Conservation (phyloP, 2,329 filamentous ascomycete species). For the Colletotrichum lini region DNA sequence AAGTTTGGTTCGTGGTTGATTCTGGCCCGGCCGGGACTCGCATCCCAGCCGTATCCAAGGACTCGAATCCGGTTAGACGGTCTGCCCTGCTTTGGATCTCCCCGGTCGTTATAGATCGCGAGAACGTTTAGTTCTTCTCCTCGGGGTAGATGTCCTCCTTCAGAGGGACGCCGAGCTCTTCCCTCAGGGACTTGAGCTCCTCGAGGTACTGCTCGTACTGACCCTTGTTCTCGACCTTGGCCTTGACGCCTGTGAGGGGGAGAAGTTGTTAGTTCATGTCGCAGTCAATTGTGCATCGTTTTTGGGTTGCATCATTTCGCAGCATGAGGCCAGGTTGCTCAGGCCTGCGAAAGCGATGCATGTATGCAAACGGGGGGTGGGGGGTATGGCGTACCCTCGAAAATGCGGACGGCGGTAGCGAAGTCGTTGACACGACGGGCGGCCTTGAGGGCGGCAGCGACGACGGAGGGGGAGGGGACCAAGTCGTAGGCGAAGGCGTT, state of each 20-base stretch:
- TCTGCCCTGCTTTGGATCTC: neutral
- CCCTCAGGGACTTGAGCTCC: slow-evolving; percentile 91
- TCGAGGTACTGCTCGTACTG: slow-evolving; percentile 98
- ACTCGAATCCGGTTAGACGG: slow-evolving; percentile 9
- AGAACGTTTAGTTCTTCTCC: slow-evolving; percentile 58
- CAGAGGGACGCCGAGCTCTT: slow-evolving; percentile 91
- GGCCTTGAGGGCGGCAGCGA: slow-evolving; percentile 91
- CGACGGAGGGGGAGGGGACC: slow-evolving; percentile 92
- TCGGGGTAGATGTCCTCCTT: slow-evolving; percentile 95
- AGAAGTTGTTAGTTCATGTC: slow-evolving; percentile 6
- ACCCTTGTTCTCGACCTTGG: slow-evolving; percentile 98
- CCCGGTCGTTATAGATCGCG: neutral
- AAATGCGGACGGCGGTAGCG: slow-evolving; percentile 97
- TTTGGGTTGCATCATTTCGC: neutral
- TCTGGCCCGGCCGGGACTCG: slow-evolving; percentile 15
- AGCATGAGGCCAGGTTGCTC: neutral
- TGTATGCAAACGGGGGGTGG: neutral
- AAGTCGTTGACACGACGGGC: slow-evolving; percentile 98
- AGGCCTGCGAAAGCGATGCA: slow-evolving; percentile 23
- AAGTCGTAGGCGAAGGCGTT: slow-evolving; percentile 99
- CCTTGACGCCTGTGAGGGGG: slow-evolving; percentile 86
- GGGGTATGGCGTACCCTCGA: slow-evolving; percentile 81
- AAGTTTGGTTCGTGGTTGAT: slow-evolving; percentile 45
- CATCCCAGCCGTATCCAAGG: slow-evolving; percentile 25
- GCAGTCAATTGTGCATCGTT: slow-evolving; percentile 1